These are phyloP conservation scores for Penicillium macrosclerotiorum DNA, from an alignment of 495 filamentous ascomycete species.

Conservation along the genomic window DNA sequence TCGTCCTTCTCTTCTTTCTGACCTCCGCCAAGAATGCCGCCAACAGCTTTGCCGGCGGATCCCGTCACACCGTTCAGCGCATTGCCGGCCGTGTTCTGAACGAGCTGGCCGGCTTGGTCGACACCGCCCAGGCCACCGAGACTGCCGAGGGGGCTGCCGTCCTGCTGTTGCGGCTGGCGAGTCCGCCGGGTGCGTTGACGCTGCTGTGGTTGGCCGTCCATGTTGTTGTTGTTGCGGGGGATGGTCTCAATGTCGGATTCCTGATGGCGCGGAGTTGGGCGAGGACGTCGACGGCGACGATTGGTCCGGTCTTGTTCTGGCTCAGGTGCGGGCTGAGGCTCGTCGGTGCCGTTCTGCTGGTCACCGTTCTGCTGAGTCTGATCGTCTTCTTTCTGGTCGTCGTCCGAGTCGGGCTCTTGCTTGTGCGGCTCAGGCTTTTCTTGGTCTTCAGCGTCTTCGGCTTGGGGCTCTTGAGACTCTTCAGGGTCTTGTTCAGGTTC, in stretches of 20 bases:
- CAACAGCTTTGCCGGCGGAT: constrained; percentile 57
- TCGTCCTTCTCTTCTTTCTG: constrained; percentile 41
- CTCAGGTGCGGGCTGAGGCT: constrained; percentile 29
- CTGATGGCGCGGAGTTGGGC: constrained; percentile 25
- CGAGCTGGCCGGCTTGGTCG: constrained; percentile 54
- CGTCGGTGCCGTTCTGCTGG: constrained; percentile 12
- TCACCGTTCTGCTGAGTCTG: constrained; percentile 18
- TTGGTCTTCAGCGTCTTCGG: constrained; percentile 15
- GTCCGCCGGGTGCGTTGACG: constrained; percentile 37
- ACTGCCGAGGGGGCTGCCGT: constrained; percentile 47
- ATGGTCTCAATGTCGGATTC: constrained; percentile 39
- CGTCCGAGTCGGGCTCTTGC: constrained; percentile 15
- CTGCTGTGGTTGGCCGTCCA: constrained; percentile 36
- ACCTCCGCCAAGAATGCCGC: constrained; percentile 43
- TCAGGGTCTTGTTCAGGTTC: constrained; percentile 7
- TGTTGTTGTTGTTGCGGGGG: constrained; percentile 36
- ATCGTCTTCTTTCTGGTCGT: constrained; percentile 8
- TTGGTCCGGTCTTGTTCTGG: constrained; percentile 26
- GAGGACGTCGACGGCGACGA: constrained; percentile 30
- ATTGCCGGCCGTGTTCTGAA: constrained; percentile 64
- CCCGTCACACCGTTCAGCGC: constrained; percentile 56
- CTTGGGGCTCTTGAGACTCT: not conserved
- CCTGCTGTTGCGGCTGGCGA: constrained; percentile 32
- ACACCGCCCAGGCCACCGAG: constrained; percentile 59
- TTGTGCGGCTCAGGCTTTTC: constrained; percentile 13